Evolutionary conservation across 176 grass and related monocot species (phyloP), one percentile per base, ranked within the genome.

Genomic region (Avena eriantha): DNA sequence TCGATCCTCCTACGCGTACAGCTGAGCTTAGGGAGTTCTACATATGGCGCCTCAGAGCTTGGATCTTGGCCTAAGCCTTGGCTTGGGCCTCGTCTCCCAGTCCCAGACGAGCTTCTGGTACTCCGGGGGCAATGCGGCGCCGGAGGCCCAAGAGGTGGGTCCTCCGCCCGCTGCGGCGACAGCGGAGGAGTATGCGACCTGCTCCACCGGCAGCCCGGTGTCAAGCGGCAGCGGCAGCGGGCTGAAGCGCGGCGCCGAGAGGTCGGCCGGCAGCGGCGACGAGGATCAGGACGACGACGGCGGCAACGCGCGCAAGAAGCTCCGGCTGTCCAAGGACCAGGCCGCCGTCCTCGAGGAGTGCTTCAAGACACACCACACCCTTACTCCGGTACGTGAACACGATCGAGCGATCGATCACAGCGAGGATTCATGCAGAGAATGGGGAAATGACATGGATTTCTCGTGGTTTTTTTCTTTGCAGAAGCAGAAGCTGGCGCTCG

Each of bases 301-400:
- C 58, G 89, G 86, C 3, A 77, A 57, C 46, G 94, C 87, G 1
- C 93, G 95, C 59, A 98, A 98, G 90, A 98, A 98, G 88, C 90
- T 98, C 46, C 91, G 95, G 23, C 79, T 98, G 57, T 92, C 95
- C 50, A 98, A 95, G 82, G 93, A 98, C 55, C 95, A 98, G 84
- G 91, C 95, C 35, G 89, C 87, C 51, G 75, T 98, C 1, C 89
- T 98, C 19, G 95, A 98, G 86, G 95, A 98, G 71, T 90, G 92
- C 85, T 98, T 98, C 89, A 95, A 93, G 79, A 89, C 91, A 16
- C 93, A 98, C 91, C 94, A 89, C 87, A 98, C 91, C 15, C 91
- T 95, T 46, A 95, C 92, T 85, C 95, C 95, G 53, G 92, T 94
- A 91, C 24, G 60, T 66, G 39, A 0, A 49, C 15, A 33, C 78